Base-by-base conservation (phyloP, 2,329 filamentous ascomycete genomes). In the Ceratocystis variospora region DNA sequence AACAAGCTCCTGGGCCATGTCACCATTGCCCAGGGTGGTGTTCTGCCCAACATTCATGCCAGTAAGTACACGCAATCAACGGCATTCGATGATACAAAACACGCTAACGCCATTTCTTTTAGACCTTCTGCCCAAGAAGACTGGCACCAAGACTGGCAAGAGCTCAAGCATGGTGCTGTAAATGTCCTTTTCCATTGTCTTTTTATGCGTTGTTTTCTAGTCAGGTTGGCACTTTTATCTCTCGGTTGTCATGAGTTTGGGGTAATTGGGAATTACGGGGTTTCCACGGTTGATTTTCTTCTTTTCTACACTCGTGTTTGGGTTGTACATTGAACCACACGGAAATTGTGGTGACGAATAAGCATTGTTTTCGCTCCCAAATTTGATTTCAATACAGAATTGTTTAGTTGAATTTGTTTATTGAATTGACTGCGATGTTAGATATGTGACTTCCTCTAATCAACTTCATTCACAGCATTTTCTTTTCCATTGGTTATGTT, bases 61-160 rank as follows among this genome's bases (percentile, higher is more conserved):
- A 96, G 90, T 96, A 86, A 73, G 90, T 15, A 41, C 37, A 41
- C 3, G 1, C 3, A 4, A 3, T 84, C 55, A n/a, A 17, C 64
- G 15, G 17, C 62, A 15, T 5, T 45, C 61, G 61, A 67, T 8
- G 44, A 33, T 5, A 2, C 7, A 45, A 12, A 31, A 22, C 37
- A 44, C 73, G 71, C 79, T 82, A 73, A 83, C 75, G 59, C 61
- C 5, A 66, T 68, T 67, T 63, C 17, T 12, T 53, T 53, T 75
- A 96, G 93, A 99, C 82, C 88, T 99, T 70, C 87, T 99, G 71
- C 94, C 94, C 76, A 97, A 99, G 91, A 97, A 97, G 90, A 96
- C 94, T 68, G 82, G 85, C 67, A 84, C 87, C 78, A 96, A 97
- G 89, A 83, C 83, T 77, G 89, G 89, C 80, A 96, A 96, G 87